Evolutionary conservation across 1,139 yeast species (phyloP).

Genomic region (Yamadazyma trypodendri): DNA sequence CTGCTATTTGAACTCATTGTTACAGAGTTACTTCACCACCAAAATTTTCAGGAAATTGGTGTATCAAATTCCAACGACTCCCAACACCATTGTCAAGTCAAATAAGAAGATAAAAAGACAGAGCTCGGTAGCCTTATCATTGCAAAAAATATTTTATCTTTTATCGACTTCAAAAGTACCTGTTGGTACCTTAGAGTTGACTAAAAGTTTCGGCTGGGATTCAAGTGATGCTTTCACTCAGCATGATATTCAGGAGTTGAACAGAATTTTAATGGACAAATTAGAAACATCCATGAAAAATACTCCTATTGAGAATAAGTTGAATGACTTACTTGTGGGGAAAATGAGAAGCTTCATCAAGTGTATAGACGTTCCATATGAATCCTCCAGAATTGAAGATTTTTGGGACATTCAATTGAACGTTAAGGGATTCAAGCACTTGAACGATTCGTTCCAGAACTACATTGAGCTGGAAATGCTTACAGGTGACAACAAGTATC

Average conservation of each 20-base stretch:
- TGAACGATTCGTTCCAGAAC: constrained; percentile 76
- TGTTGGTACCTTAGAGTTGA: constrained; percentile 80
- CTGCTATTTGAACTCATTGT: constrained; percentile 85
- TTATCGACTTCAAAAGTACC: constrained; percentile 72
- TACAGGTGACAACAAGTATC: constrained; percentile 94
- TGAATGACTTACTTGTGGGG: constrained; percentile 88
- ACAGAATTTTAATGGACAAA: constrained; percentile 92
- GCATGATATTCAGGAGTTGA: constrained; percentile 96
- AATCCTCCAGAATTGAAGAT: constrained; percentile 88
- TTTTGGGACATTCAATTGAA: constrained; percentile 98
- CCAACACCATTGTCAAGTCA: constrained; percentile 27
- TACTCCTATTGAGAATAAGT: constrained; percentile 73
- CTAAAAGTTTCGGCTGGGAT: constrained; percentile 97
- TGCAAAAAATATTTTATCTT: constrained; percentile 83
- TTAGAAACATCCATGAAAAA: constrained; percentile 92
- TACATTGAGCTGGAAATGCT: constrained; percentile 86
- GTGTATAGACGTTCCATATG: constrained; percentile 93
- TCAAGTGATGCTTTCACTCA: constrained; percentile 94
- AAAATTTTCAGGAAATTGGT: constrained; percentile 80
- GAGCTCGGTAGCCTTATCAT: constrained; percentile 71
- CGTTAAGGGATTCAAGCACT: constrained; percentile 76
- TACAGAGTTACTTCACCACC: constrained; percentile 90
- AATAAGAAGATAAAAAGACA: constrained; percentile 23
- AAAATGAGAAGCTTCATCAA: constrained; percentile 94
- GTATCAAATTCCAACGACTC: constrained; percentile 80